These are phyloP conservation scores for Crithidia fasciculata DNA, from an alignment of 208 protist genomes.

Conservation along the genomic window DNA sequence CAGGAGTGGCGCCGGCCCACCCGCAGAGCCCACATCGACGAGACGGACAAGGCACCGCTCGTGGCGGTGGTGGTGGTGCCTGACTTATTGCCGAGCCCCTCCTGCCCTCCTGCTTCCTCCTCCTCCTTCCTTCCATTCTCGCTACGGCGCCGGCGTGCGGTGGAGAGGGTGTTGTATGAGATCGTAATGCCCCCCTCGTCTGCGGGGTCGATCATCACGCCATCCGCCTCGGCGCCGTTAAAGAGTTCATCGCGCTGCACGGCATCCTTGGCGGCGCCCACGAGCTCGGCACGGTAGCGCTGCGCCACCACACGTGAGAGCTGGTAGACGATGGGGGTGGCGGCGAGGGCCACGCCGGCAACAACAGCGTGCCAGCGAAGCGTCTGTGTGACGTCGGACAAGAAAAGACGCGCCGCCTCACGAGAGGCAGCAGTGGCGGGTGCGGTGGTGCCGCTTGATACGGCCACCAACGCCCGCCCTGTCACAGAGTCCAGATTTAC, in stretches of 20 bases:
- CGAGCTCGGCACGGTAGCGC: conserved; percentile 34
- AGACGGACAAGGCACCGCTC: background rate
- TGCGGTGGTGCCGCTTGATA: conserved; percentile 1
- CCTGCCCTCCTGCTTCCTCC: background rate
- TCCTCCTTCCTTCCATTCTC: background rate
- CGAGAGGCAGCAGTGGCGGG: conserved; percentile 1
- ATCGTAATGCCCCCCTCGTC: conserved; percentile 21
- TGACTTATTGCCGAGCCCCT: background rate
- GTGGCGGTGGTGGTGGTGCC: background rate
- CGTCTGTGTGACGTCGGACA: conserved; percentile 30
- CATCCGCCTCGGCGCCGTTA: conserved; percentile 17
- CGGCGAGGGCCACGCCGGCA: conserved; percentile 37
- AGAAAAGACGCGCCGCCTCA: conserved; percentile 19
- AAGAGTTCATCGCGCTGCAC: conserved; percentile 25
- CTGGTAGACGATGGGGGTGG: conserved; percentile 40
- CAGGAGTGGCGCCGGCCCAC: conserved; percentile 19
- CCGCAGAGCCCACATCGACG: conserved; percentile 9
- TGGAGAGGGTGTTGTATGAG: conserved; percentile 18
- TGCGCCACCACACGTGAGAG: conserved; percentile 29
- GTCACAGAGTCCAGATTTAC: background rate
- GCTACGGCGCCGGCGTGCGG: background rate
- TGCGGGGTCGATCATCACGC: conserved; percentile 24
- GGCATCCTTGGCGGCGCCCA: conserved; percentile 31
- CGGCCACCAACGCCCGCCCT: background rate
- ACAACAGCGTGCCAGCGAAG: conserved; percentile 42